Evolutionary conservation across 2,329 filamentous ascomycete species (phyloP), one percentile per base, ranked within the genome.

Genomic region (Diplocarpon mali): DNA sequence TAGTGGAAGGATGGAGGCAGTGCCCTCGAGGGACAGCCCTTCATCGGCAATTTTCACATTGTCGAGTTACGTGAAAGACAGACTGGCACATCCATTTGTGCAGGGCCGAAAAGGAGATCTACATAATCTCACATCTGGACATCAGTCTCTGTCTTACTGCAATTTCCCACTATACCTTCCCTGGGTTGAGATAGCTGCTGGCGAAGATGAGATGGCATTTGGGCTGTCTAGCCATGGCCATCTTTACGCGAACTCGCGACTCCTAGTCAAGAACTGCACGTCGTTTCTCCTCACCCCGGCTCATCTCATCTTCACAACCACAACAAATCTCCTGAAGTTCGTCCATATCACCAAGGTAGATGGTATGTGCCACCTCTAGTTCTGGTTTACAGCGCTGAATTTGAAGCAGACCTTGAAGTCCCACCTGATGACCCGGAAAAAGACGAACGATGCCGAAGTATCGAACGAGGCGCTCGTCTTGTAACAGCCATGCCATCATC

Each of bases 231-330:
- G 76, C 38, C 83, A 78, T 44, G 92, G 92, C 0, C 73, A 82
- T 43, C 68, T 98, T 0, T 93, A 85, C 60, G 85, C 83, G 34
- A 85, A 89, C 59, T 78, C 80, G 2, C 76, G 73, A 13, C 69
- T 84, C 5, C 67, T 95, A 36, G 77, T 81, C 12, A 87, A 85
- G 62, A 94, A 92, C 56, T 95, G 88, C 64, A 96, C 90, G 0
- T 98, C 92, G 0, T 96, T 95, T 56, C 62, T 88, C 5, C 67
- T 89, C 20, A 95, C 90, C 0, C 71, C 80, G 0, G 77, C 79
- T 15, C 90, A 96, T 67, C 70, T 98, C 12, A 78, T 96, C 46
- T 88, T 90, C 59, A 98, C 92, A 0, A 98, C 92, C 0, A 88
- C 82, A 48, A 88, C 88, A 52, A 89, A 96, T 62, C 71, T 95